Percentiles rank a stretch among this genome's conserved stretches.
Evolutionary conservation across 1,139 yeast species (phyloP).

Genomic region (Hyphopichia pseudoburtonii): DNA sequence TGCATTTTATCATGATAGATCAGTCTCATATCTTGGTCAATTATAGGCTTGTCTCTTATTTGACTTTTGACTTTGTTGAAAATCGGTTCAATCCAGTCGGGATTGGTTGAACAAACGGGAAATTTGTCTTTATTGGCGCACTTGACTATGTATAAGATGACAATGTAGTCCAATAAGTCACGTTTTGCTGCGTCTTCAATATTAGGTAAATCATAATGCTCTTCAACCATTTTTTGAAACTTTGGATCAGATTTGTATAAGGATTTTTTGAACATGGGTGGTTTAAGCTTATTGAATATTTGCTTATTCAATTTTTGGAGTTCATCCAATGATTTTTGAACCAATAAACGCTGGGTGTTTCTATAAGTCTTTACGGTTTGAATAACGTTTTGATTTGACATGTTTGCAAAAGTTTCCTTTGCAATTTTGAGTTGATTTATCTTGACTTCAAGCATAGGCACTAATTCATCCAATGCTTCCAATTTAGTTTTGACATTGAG

Average conservation of each 20-base stretch:
- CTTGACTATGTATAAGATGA: slow-evolving; percentile 2
- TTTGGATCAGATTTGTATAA: not conserved
- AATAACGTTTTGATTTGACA: not conserved
- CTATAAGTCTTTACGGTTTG: not conserved
- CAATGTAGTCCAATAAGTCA: slow-evolving; percentile 1
- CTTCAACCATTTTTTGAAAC: slow-evolving; percentile 1
- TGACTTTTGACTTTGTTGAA: not conserved
- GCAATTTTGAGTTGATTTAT: slow-evolving; percentile 1
- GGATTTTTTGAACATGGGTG: not conserved
- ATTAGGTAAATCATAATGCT: not conserved
- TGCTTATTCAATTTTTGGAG: not conserved
- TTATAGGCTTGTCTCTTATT: no score
- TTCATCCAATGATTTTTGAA: not conserved
- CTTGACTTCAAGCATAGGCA: not conserved
- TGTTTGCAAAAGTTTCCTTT: not conserved
- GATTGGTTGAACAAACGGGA: no score
- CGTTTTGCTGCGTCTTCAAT: not conserved
- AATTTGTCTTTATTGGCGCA: no score
- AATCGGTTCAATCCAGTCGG: not conserved
- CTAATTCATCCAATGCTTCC: not conserved
- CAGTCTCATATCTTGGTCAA: not conserved
- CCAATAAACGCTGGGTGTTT: not conserved
- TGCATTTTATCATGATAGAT: not conserved
- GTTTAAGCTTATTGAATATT: not conserved
- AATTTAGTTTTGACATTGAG: not conserved